Base-by-base conservation (phyloP, 1,284 basidiomycete species). In the Cryptococcus jaspeensis region DNA sequence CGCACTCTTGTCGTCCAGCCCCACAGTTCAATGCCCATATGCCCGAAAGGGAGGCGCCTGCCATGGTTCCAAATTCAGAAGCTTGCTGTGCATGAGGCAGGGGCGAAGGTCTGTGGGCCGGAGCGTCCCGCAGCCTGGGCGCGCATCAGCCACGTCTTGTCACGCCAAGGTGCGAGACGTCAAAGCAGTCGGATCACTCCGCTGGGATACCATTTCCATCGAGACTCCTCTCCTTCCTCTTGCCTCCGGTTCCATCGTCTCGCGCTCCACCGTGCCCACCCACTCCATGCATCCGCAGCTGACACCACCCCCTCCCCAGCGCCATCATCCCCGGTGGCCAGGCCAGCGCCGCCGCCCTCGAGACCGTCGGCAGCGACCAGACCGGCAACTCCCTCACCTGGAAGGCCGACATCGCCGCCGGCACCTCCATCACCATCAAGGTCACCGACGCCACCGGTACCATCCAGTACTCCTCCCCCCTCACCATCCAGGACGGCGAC, bases 251-350 rank as follows among this genome's bases (percentile, higher is more conserved):
- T 20, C 41, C 12, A 20, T 3, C 12, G 12, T 12, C 41, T 12
- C 23, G 41, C 15, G 18, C 18, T n/a, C 18, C 11, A 43, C 16
- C 39, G 20, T 41, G 9, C 7, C 20, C 15, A 20, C 39, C 20
- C 2, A 43, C 41, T 4, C 41, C 11, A 43, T 43, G 18, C 18
- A 43, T 20, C 28, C 4, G 5, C 9, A 5, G 28, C 28, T 32
- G 28, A 32, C 28, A 32, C 28, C 25, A 8, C 50, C 13, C 37
- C 38, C 18, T 13, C 16, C 15, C 25, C 60, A 71, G 69, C 45
- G 60, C 83, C 40, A 69, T 88, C 61, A 74, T 89, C 58, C 88
- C 88, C 53, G 87, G 87, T 84, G 85, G 84, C 47, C 84, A 89
- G 66, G 65, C 82, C 2, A 56, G 74, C n/a, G 85, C 83, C 5